phyloP scores from a whole-genome alignment of 176 grass and related monocot genomes.

The Melocanna baccifera region DNA sequence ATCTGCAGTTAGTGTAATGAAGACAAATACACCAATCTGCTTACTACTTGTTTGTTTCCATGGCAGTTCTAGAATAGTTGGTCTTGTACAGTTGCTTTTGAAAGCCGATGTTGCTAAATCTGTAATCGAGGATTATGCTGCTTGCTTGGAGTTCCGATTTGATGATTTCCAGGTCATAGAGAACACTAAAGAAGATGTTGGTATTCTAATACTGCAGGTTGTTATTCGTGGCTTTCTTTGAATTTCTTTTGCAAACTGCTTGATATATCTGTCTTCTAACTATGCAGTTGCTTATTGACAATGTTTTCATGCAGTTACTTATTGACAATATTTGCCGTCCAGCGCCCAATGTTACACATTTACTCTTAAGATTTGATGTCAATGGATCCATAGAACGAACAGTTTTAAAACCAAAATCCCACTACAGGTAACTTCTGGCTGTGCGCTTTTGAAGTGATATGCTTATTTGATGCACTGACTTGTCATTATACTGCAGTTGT shows the following conservation, averaged over 20 bases:
- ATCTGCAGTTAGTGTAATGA: conserved; percentile 2
- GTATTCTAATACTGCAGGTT: conserved; percentile 93
- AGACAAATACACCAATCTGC: not conserved
- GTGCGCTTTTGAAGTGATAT: conserved; percentile 25
- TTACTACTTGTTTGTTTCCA: conserved; percentile 24
- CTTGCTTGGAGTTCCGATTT: conserved; percentile 90
- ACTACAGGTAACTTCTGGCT: conserved; percentile 68
- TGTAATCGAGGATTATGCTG: conserved; percentile 89
- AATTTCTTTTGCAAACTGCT: conserved; percentile 9
- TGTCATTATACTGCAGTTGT: conserved; percentile 54
- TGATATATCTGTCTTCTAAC: conserved; percentile 16
- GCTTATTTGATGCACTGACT: conserved; percentile 36
- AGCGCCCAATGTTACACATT: conserved; percentile 85
- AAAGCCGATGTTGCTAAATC: conserved; percentile 74
- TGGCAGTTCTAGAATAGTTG: conserved; percentile 80
- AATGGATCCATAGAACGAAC: conserved; percentile 71
- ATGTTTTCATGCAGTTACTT: conserved; percentile 69
- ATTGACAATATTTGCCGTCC: conserved; percentile 85
- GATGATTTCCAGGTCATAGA: conserved; percentile 81
- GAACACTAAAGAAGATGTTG: conserved; percentile 75
- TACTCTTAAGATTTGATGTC: conserved; percentile 85
- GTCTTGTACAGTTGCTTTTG: conserved; percentile 78
- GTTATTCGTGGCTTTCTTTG: conserved; percentile 20
- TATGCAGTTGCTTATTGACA: not conserved
- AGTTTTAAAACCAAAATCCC: conserved; percentile 81